Evolutionary conservation across 2,329 filamentous ascomycete species (phyloP), one percentile per base, ranked within the genome.

Genomic region (Exophiala sp.): DNA sequence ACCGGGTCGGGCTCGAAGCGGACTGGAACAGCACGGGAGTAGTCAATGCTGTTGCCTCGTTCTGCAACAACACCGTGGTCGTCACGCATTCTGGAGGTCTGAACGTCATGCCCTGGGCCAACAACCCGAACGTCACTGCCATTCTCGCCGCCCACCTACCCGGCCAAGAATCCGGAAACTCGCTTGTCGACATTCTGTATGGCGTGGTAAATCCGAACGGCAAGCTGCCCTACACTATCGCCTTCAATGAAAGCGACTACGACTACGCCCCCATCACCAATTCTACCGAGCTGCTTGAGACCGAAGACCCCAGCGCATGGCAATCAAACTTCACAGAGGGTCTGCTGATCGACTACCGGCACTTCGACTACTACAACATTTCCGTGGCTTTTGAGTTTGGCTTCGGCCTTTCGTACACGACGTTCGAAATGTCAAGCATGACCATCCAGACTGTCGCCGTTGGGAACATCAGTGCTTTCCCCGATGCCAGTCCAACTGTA

Each of bases 91-190:
- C 71, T 5, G 68, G 66, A 14, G 73, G 73, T n/a, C 62, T 74
- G 49, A 73, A 74, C 54, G 65, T 71, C 10, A 57, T 64, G 48
- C 50, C 50, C 52, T 77, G 55, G 50, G 55, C 59, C 2, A 44
- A 62, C 33, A 54, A 63, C 44, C 59, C 61, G 34, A 95, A 95
- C 70, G 78, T 95, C 45, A 91, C 88, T 1, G 90, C 89, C 36
- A 90, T 95, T 49, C 68, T 95, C 1, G 94, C 87, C 81, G 89
- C 89, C 33, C 88, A 88, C 64, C 72, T 91, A 14, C 89, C 90
- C 0, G 91, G 91, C 9, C 86, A 95, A 67, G 87, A 96, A 69
- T 88, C 85, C 18, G 90, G 91, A 46, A 88, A 91, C 66, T 80
- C 87, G 2, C 82, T 95, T 50, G 81, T 82, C 9, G 89, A 95